Evolutionary conservation across 345 rosid genomes (phyloP), one percentile per base, ranked within the genome.

Genomic region (Citrus trifoliata): DNA sequence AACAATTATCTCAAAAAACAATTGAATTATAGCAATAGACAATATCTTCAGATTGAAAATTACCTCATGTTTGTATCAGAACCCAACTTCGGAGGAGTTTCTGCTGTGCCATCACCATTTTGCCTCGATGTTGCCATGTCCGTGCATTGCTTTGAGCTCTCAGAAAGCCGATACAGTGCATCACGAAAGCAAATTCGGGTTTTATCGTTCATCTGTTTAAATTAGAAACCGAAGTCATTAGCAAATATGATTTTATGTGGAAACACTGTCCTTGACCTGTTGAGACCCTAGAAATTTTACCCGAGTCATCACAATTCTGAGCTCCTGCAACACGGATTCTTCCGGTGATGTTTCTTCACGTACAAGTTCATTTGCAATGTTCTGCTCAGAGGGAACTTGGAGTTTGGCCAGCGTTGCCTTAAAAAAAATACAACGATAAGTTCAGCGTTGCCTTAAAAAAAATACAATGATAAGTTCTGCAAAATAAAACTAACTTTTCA

Each of bases 121-220:
- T 85, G 70, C 82, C 73, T 61, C 2, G 25, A 55, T 32, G 25
- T 22, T 22, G 58, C 48, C 9, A 12, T 59, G 60, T 82, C 55
- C 4, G 6, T 62, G 60, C 80, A 82, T 67, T 85, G 84, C 62
- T 72, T 80, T 13, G 98, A 86, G 82, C 84, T 85, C 84, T 85
- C 86, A 32, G 98, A 95, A 64, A 95, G 94, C 46, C 98, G 98
- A 82, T 95, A 92, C 76, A 95, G 82, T 22, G 94, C 91, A 83
- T 92, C 95, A 27, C 95, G 92, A 70, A 95, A 86, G 84, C 97
- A 91, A 61, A 90, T 88, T 30, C 98, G 87, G 14, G 91, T 87
- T 80, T 86, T 83, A 69, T 88, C 84, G 3, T 83, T 83, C 80
- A 95, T 81, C 99, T 95, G 88, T 33, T 53, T 67, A 80, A 8